A percentile compares a stretch with the other conserved stretches of the same genome.
These are phyloP conservation scores for Cystobasidium tubakii DNA, from an alignment of 768 basidiomycete genomes.

Conservation along the genomic window DNA sequence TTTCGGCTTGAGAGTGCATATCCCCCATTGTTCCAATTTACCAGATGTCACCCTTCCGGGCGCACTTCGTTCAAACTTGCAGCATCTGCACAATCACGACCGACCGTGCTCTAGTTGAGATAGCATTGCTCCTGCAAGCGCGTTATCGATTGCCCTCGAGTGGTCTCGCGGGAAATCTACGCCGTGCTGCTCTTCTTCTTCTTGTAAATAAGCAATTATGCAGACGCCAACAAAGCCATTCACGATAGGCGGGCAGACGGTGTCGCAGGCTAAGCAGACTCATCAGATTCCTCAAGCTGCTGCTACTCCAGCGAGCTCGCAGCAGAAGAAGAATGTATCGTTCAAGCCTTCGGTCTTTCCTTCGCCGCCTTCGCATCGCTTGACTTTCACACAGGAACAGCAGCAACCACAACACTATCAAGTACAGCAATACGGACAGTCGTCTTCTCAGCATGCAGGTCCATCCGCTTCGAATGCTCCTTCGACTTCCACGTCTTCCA, in stretches of 20 bases:
- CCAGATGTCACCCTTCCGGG: no score
- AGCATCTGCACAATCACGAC: no score
- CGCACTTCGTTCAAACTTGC: no score
- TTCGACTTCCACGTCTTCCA: neutral
- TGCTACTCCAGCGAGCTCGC: neutral
- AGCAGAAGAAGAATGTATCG: conserved; percentile 31
- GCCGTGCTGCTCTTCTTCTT: neutral
- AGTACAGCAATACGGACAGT: neutral
- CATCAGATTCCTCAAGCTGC: conserved; percentile 3
- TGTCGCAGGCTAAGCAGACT: conserved; percentile 4
- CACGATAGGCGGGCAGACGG: conserved; percentile 22
- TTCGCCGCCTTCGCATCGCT: conserved; percentile 17
- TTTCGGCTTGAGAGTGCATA: no score
- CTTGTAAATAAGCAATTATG: neutral
- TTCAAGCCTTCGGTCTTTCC: conserved; percentile 6
- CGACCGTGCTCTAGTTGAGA: no score
- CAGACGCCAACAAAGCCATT: conserved; percentile 29
- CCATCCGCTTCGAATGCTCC: neutral
- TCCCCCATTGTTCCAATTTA: neutral
- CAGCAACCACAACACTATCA: neutral
- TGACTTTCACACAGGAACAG: neutral
- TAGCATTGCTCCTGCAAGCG: no score
- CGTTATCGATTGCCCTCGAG: neutral
- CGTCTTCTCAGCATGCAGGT: conserved; percentile 13
- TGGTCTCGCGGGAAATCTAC: no score